phyloP scores from a whole-genome alignment of 306 rosid genomes.

The Pyrus communis region DNA sequence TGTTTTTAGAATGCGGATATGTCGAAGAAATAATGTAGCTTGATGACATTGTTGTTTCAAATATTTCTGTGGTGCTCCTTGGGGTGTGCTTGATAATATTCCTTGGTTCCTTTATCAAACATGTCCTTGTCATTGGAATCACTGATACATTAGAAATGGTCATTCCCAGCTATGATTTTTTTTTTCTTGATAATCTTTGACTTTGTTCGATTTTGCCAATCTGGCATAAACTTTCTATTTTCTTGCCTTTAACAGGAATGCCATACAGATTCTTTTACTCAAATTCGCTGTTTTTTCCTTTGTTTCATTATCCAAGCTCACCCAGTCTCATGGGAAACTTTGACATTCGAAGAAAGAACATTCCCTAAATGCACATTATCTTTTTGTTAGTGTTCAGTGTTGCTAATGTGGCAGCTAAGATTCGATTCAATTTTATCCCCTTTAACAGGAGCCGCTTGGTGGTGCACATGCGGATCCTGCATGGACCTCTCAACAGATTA shows the following conservation, averaged over 20 bases:
- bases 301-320: background rate
- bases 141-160: background rate
- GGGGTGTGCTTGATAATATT: background rate
- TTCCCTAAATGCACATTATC: background rate
- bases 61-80: background rate
- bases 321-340: background rate
- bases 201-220: background rate
- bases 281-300: background rate
- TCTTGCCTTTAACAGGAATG: background rate
- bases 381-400: background rate
- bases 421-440: conserved; percentile 5
- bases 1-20: background rate
- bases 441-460: conserved; percentile 81
- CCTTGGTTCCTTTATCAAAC: background rate
- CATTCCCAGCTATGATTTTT: background rate
- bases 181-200: background rate
- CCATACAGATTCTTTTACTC: background rate
- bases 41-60: background rate
- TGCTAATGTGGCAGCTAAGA: conserved; percentile 2
- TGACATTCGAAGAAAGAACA: background rate
- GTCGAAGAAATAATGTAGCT: background rate
- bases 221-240: background rate
- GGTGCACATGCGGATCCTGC: conserved; percentile 88
- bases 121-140: background rate
- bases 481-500: conserved; percentile 86